Evolutionary conservation across 139 green algal genomes (phyloP).

Genomic region (Desmodesmus armatus): DNA sequence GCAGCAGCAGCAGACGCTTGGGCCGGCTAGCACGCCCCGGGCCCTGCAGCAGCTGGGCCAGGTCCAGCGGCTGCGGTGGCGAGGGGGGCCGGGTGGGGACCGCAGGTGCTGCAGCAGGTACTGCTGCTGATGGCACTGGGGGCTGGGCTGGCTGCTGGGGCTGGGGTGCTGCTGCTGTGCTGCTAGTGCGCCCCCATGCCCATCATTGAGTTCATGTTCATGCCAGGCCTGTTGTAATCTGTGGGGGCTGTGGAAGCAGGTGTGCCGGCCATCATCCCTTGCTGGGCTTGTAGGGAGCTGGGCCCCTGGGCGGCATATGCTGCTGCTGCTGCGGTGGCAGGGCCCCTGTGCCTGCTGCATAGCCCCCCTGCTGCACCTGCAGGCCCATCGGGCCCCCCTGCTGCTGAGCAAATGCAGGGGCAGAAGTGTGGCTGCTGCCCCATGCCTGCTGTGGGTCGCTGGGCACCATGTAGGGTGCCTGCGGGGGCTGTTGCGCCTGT

Average conservation of each 20-base stretch:
- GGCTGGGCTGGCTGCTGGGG: background rate
- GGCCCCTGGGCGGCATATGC: background rate
- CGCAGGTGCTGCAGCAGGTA: background rate
- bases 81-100: background rate
- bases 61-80: background rate
- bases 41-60: conserved; percentile 12
- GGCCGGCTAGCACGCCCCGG: conserved; percentile 60
- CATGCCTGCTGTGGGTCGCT: background rate
- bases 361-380: background rate
- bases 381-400: background rate
- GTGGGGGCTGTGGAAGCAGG: too few species aligned
- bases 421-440: background rate
- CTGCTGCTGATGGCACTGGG: background rate
- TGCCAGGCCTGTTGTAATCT: too few species aligned
- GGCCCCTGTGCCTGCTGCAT: conserved; percentile 1
- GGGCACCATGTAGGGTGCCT: background rate
- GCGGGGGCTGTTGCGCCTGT: conserved; percentile 2
- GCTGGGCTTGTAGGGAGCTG: too few species aligned
- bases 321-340: conserved; percentile 15
- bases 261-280: too few species aligned
- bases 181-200: background rate
- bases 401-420: too few species aligned
- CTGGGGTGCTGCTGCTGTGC: background rate
- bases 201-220: too few species aligned
- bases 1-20: conserved; percentile 67